Conservation (phyloP, 2,329 filamentous ascomycete genomes). For the Pyrenophora seminiperda region DNA sequence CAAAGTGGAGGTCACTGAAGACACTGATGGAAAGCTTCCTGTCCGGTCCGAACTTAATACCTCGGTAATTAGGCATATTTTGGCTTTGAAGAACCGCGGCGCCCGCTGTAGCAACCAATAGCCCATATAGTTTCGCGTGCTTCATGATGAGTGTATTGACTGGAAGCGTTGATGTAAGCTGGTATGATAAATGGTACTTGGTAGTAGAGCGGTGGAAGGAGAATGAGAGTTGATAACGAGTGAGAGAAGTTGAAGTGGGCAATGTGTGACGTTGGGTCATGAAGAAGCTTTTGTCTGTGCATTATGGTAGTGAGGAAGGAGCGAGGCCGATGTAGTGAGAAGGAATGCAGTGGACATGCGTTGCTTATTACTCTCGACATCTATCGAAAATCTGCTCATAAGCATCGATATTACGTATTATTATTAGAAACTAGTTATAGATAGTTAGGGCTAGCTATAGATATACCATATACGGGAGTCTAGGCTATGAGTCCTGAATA, state of each 20-base stretch:
- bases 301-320: not conserved
- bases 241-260: not conserved
- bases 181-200: not conserved
- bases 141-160: constrained; percentile 24
- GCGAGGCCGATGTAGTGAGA: too few relatives aligned
- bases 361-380: too few relatives aligned
- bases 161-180: not conserved
- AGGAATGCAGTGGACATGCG: too few relatives aligned
- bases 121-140: constrained; percentile 15
- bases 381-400: too few relatives aligned
- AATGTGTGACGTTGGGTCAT: not conserved
- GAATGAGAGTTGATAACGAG: too few relatives aligned
- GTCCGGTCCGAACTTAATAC: constrained; percentile 35
- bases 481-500: too few relatives aligned
- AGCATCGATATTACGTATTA: too few relatives aligned
- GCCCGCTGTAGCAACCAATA: constrained; percentile 10
- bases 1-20: constrained; percentile 74
- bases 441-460: too few relatives aligned
- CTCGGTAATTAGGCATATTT: constrained; percentile 23
- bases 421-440: too few relatives aligned
- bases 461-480: too few relatives aligned
- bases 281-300: not conserved
- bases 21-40: constrained; percentile 59
- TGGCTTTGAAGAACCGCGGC: constrained; percentile 7
- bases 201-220: not conserved